Evolutionary conservation across 1,284 basidiomycete genomes (phyloP), one percentile per base, ranked within the genome.

Genomic region (Rhodotorula sp.): DNA sequence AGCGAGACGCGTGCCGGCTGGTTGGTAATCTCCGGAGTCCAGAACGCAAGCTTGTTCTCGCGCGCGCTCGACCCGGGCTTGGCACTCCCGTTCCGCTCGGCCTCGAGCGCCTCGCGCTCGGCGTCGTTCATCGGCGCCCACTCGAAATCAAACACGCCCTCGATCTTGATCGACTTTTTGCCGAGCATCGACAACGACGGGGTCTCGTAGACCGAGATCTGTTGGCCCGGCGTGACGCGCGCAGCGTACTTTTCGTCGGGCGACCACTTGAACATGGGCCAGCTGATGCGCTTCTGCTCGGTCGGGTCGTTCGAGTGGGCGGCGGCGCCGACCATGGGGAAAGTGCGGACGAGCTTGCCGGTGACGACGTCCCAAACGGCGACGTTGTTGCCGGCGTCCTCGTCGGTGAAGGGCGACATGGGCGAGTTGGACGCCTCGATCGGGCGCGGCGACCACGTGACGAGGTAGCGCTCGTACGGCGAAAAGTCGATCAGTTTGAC

Each of bases 291-390:
- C 87, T 90, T 92, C 14, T 54, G 37, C 37, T 42, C 37, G 71
- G 83, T 82, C 45, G 33, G 55, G 46, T 58, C 66, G 22, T 85
- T 83, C 48, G 70, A 68, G 15, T 72, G 73, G 51, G 76, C 20
- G 5, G 42, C 70, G 33, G 71, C 74, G 56, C 79, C 77, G 68
- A 81, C 80, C 77, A 82, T 80, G n/a, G 93, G 89, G 84, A 99
- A 99, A 4, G 95, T 95, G 69, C 96, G 91, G 65, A 99, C 87
- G 45, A 98, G 86, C 77, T 91, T 87, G 46, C 92, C 93, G 24
- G 95, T 91, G 82, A 93, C 93, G 83, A 96, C 88, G 78, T 99
- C 95, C 96, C 96, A 99, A 37, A 99, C 88, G 68, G 95, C 96
- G 75, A 98, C 88, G 79, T 95, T 91, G 83, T 97, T 95, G 53